Conservation (phyloP, 2,329 filamentous ascomycete species). For the Microascus cirrosus region DNA sequence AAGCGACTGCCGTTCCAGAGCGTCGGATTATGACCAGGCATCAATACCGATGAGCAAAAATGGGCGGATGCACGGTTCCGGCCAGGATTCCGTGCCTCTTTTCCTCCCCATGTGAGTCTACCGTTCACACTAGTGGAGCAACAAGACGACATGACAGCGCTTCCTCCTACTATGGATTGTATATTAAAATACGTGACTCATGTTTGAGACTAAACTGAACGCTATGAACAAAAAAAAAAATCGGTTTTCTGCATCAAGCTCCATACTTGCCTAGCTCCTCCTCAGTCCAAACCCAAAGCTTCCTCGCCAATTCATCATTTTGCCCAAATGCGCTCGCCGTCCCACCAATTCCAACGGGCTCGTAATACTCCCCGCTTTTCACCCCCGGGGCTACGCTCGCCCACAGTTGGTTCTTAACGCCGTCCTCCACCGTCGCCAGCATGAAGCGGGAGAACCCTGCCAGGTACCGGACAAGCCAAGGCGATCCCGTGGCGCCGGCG, state of each 20-base stretch:
- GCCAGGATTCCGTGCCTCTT: too few relatives aligned
- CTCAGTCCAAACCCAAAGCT: conserved; percentile 24
- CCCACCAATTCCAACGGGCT: conserved; percentile 17
- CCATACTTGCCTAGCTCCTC: conserved; percentile 14
- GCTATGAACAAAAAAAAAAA: neutral
- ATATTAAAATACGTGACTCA: too few relatives aligned
- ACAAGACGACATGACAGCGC: too few relatives aligned
- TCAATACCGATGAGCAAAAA: too few relatives aligned
- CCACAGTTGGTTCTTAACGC: conserved; percentile 28
- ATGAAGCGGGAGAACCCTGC: conserved; percentile 9
- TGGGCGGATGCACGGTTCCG: too few relatives aligned
- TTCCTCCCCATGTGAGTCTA: too few relatives aligned
- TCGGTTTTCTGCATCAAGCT: neutral
- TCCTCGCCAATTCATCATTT: conserved; percentile 16
- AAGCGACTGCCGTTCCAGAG: too few relatives aligned
- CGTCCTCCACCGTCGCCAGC: neutral
- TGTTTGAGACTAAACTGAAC: too few relatives aligned
- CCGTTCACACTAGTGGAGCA: too few relatives aligned
- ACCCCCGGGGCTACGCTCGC: conserved; percentile 22
- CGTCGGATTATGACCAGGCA: too few relatives aligned
- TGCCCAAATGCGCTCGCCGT: conserved; percentile 11
- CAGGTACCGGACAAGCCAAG: conserved; percentile 8
- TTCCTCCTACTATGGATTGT: too few relatives aligned
- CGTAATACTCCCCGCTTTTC: conserved; percentile 19
- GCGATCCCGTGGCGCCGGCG: conserved; percentile 19